phyloP scores from a whole-genome alignment of 805 yeast species.

The Candida broadrunensis region DNA sequence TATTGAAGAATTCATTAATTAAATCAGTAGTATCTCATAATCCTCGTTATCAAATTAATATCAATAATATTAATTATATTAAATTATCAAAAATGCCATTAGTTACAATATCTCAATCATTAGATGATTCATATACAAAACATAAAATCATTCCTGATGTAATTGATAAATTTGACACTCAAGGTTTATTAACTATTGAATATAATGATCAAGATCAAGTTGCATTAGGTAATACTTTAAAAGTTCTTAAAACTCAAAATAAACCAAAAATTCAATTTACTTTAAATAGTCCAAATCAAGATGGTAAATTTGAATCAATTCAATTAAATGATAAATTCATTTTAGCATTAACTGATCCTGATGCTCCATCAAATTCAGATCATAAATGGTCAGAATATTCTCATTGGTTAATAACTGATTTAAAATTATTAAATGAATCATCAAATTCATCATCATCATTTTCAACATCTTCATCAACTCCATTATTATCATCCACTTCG shows the following conservation, averaged over 20 bases:
- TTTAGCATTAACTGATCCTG: slow-evolving; percentile 85
- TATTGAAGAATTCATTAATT: not conserved
- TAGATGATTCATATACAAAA: slow-evolving; percentile 48
- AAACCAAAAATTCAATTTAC: slow-evolving; percentile 68
- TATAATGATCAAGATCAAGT: slow-evolving; percentile 60
- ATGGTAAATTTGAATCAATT: slow-evolving; percentile 37
- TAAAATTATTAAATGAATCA: slow-evolving; percentile 40
- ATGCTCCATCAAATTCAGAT: slow-evolving; percentile 83
- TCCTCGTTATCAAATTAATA: not conserved
- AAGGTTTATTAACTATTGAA: slow-evolving; percentile 60
- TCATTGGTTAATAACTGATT: slow-evolving; percentile 66
- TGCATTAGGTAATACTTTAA: slow-evolving; percentile 73
- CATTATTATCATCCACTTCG: too few species aligned
- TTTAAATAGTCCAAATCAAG: slow-evolving; percentile 44
- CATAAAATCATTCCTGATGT: slow-evolving; percentile 54
- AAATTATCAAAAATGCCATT: slow-evolving; percentile 32
- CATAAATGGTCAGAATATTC: slow-evolving; percentile 86
- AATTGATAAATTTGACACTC: slow-evolving; percentile 45
- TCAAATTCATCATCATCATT: too few species aligned
- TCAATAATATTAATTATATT: not conserved
- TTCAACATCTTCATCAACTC: slow-evolving; percentile 30
- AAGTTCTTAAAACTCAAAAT: slow-evolving; percentile 63
- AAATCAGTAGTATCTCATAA: not conserved
- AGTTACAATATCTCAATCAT: slow-evolving; percentile 53
- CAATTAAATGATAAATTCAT: slow-evolving; percentile 56